phyloP scores from a whole-genome alignment of 2,329 filamentous ascomycete species.

The Aspergillus eucalypticola region DNA sequence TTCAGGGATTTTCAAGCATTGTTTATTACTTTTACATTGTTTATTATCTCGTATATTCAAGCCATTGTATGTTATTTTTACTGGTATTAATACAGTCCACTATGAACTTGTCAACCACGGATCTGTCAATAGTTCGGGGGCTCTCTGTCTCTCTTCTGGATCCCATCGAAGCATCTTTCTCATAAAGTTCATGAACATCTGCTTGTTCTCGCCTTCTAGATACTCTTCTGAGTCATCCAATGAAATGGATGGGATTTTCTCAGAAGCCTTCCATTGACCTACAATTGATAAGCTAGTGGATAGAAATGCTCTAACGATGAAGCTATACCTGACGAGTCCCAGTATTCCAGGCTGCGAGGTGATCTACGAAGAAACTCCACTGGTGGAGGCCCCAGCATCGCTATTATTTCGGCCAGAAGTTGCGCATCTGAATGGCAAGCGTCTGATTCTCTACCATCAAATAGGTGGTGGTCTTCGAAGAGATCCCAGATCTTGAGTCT shows the following conservation, averaged over 20 bases:
- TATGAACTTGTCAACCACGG: not conserved
- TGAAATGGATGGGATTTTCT: slow-evolving; percentile 12
- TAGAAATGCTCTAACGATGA: no score
- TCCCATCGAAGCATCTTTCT: slow-evolving; percentile 34
- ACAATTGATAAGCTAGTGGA: not conserved
- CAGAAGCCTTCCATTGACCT: slow-evolving; percentile 14
- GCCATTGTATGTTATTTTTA: no score
- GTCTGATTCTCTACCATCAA: slow-evolving; percentile 13
- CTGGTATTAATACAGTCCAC: no score
- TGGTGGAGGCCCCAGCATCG: slow-evolving; percentile 18
- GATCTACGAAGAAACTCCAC: not conserved
- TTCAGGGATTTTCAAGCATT: no score
- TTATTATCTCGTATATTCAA: no score
- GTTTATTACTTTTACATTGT: no score
- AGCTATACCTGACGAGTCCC: slow-evolving; percentile 14
- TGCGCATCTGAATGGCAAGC: slow-evolving; percentile 13
- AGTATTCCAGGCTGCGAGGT: slow-evolving; percentile 12
- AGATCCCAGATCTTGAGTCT: slow-evolving; percentile 16
- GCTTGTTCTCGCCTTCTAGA: slow-evolving; percentile 27
- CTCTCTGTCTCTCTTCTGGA: not conserved
- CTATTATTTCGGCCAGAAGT: slow-evolving; percentile 22
- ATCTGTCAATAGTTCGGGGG: not conserved
- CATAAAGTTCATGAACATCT: slow-evolving; percentile 28
- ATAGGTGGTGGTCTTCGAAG: slow-evolving; percentile 20
- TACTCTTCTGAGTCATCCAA: slow-evolving; percentile 28